Evolutionary conservation across 192 early-diverging fungal species (phyloP).

Genomic region (Podila clonocystis): DNA sequence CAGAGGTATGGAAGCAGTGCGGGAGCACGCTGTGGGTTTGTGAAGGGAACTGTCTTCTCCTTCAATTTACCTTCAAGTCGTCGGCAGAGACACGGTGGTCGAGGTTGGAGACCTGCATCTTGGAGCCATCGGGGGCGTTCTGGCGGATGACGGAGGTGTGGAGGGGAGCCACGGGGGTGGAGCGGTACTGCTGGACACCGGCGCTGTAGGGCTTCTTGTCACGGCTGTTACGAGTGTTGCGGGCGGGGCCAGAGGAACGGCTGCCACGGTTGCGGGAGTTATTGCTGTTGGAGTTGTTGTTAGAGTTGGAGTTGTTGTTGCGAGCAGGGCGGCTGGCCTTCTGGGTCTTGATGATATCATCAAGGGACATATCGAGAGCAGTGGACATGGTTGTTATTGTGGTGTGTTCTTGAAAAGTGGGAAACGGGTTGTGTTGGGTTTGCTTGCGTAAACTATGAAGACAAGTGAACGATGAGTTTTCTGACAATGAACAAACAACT

Average conservation of each 20-base stretch:
- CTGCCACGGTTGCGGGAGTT: slow-evolving; percentile 1
- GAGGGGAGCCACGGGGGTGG: slow-evolving; percentile 7
- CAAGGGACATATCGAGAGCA: slow-evolving; percentile 48
- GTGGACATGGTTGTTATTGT: slow-evolving; percentile 22
- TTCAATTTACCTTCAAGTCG: slow-evolving; percentile 55
- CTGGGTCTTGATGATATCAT: slow-evolving; percentile 49
- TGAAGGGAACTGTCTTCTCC: neutral
- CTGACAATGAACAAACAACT: too few relatives aligned
- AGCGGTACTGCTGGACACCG: slow-evolving; percentile 21
- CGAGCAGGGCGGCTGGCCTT: slow-evolving; percentile 18
- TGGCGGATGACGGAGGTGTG: slow-evolving; percentile 17
- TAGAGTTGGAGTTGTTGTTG: slow-evolving; percentile 13
- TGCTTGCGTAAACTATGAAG: too few relatives aligned
- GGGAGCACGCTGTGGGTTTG: neutral
- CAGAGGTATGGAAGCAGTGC: too few relatives aligned
- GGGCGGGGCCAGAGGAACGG: slow-evolving; percentile 23
- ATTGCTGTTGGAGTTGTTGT: neutral
- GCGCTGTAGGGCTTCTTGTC: slow-evolving; percentile 18
- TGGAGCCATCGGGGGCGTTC: slow-evolving; percentile 45
- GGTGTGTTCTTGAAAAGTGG: neutral
- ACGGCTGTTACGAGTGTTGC: slow-evolving; percentile 16
- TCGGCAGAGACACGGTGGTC: slow-evolving; percentile 56
- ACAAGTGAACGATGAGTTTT: neutral
- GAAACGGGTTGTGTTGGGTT: neutral
- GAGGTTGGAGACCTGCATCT: slow-evolving; percentile 62